Percentiles rank a stretch among this genome's conserved stretches.
These are phyloP conservation scores for Hyaloscypha bicolor DNA, from an alignment of 495 filamentous ascomycete species.

Conservation along the genomic window DNA sequence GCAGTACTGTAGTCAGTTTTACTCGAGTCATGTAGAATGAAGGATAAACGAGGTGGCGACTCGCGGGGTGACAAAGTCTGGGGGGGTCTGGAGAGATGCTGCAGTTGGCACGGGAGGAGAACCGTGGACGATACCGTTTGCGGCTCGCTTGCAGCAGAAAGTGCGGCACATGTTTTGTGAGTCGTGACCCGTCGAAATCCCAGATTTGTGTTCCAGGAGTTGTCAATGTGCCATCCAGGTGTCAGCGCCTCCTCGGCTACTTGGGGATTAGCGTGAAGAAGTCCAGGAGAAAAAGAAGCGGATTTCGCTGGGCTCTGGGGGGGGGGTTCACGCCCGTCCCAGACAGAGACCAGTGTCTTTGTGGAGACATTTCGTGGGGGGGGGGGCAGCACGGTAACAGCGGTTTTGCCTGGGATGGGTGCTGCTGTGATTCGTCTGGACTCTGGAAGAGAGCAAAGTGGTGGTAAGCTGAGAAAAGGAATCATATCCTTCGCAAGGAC, in stretches of 20 bases:
- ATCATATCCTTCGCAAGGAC: neutral
- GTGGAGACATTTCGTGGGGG: neutral
- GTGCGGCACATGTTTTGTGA: neutral
- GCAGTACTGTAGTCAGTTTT: no score
- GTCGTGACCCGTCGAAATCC: neutral
- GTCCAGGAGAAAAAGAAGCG: neutral
- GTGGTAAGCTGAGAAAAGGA: neutral
- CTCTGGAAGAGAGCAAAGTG: neutral
- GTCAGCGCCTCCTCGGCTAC: neutral
- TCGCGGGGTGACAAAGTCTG: neutral
- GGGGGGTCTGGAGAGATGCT: neutral
- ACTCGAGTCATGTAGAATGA: neutral
- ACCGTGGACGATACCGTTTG: neutral
- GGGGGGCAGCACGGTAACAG: neutral
- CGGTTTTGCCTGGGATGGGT: neutral
- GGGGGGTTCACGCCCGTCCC: neutral
- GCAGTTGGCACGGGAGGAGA: neutral
- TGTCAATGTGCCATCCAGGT: no score
- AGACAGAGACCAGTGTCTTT: neutral
- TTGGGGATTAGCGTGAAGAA: neutral
- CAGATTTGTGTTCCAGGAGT: neutral
- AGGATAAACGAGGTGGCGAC: neutral
- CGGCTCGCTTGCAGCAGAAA: neutral
- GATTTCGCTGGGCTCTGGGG: neutral
- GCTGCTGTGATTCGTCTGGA: neutral